Evolutionary conservation across 2,329 filamentous ascomycete species (phyloP).

Genomic region (Elsinoe necatrix): DNA sequence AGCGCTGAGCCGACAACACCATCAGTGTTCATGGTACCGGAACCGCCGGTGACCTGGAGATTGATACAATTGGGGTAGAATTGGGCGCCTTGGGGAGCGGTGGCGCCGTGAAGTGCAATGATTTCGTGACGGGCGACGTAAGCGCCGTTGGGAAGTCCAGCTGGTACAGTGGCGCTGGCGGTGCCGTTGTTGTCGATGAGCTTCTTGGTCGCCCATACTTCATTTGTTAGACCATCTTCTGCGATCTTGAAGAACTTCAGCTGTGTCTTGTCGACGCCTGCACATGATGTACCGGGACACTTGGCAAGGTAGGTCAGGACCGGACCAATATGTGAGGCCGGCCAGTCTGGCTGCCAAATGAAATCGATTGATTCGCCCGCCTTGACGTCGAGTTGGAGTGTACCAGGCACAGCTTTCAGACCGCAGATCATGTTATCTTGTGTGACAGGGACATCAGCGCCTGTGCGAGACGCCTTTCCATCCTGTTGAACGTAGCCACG

Average conservation of each 20-base stretch:
- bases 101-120: conserved; percentile 51
- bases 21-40: conserved; percentile 40
- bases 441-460: conserved; percentile 20
- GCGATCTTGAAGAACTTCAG: conserved; percentile 59
- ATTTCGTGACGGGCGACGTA: conserved; percentile 55
- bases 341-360: conserved; percentile 56
- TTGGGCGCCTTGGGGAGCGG: conserved; percentile 36
- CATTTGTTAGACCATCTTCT: conserved; percentile 44
- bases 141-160: conserved; percentile 47
- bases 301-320: conserved; percentile 58
- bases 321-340: conserved; percentile 54
- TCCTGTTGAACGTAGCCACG: conserved; percentile 22
- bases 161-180: conserved; percentile 45
- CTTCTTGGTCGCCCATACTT: conserved; percentile 52
- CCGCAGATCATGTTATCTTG: conserved; percentile 36
- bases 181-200: conserved; percentile 39
- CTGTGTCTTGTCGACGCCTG: conserved; percentile 43
- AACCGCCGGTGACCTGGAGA: conserved; percentile 47
- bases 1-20: conserved; percentile 46
- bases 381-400: conserved; percentile 45
- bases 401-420: conserved; percentile 44
- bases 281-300: conserved; percentile 46
- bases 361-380: conserved; percentile 53
- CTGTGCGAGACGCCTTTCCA: not conserved
- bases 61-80: conserved; percentile 48